phyloP scores from a whole-genome alignment of 306 rosid genomes.

The Vigna nakashimae region DNA sequence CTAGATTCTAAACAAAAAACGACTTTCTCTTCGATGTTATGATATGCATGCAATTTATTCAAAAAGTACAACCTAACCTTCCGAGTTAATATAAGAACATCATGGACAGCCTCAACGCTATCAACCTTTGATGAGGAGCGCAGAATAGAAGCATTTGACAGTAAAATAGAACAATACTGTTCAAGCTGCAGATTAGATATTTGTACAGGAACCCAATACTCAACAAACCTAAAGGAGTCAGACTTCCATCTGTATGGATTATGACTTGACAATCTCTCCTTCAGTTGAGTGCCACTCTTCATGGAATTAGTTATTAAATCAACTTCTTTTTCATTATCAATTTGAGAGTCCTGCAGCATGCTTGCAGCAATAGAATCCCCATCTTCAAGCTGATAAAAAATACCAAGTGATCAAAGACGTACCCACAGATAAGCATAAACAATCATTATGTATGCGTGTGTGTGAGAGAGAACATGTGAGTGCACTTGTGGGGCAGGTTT shows the following conservation, averaged over 20 bases:
- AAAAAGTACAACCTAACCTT: conserved; percentile 69
- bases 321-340: conserved; percentile 36
- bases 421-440: conserved; percentile 17
- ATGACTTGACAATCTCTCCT: conserved; percentile 64
- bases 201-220: conserved; percentile 93
- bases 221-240: conserved; percentile 67
- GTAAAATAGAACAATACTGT: conserved; percentile 80
- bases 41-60: conserved; percentile 39
- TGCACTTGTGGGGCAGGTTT: too few species aligned
- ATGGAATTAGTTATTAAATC: conserved; percentile 46
- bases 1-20: conserved; percentile 29
- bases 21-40: conserved; percentile 27
- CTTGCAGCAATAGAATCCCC: conserved; percentile 54
- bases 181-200: conserved; percentile 86
- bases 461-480: too few species aligned
- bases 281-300: conserved; percentile 57
- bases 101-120: conserved; percentile 61
- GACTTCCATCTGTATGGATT: conserved; percentile 57
- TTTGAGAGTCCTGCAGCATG: conserved; percentile 48
- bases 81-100: conserved; percentile 59
- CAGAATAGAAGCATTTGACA: conserved; percentile 66
- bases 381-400: conserved; percentile 60
- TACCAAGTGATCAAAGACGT: conserved; percentile 36
- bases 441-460: background rate
- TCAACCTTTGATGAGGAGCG: conserved; percentile 61